Conservation (phyloP, 148 eudicot genomes). For the Simmondsia chinensis region DNA sequence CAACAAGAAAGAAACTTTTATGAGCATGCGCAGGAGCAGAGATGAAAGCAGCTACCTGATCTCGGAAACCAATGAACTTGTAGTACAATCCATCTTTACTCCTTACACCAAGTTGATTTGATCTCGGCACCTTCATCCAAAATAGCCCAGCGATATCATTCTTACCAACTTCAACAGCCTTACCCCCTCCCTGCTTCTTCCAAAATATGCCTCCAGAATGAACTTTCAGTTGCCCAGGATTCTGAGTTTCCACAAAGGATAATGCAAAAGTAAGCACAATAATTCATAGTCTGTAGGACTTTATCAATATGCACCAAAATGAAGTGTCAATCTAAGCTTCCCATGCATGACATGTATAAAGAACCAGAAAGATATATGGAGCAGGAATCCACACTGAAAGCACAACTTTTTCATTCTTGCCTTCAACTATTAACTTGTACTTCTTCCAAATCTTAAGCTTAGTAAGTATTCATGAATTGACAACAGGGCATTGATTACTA, state of each 20-base stretch:
- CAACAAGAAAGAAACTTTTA: background rate
- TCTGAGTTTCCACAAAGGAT: conserved; percentile 33
- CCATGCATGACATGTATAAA: no score
- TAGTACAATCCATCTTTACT: conserved; percentile 80
- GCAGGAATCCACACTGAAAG: no score
- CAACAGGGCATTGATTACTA: no score
- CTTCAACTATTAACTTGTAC: no score
- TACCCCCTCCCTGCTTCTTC: conserved; percentile 98
- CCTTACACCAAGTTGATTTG: conserved; percentile 79
- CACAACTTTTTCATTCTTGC: no score
- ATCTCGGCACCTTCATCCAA: conserved; percentile 95
- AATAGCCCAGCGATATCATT: conserved; percentile 48
- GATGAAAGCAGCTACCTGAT: conserved; percentile 46
- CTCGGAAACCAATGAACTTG: conserved; percentile 87
- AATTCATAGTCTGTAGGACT: no score
- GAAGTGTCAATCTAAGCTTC: no score
- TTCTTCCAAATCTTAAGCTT: no score
- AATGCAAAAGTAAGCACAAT: background rate
- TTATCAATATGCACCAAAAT: no score
- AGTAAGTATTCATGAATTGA: no score
- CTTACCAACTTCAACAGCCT: conserved; percentile 80
- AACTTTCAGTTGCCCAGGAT: conserved; percentile 74
- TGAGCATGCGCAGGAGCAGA: background rate
- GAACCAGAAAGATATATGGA: no score
- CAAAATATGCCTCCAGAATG: conserved; percentile 70